These are phyloP conservation scores for Botrytis medusae DNA, from an alignment of 2,329 filamentous ascomycete genomes.

Conservation along the genomic window DNA sequence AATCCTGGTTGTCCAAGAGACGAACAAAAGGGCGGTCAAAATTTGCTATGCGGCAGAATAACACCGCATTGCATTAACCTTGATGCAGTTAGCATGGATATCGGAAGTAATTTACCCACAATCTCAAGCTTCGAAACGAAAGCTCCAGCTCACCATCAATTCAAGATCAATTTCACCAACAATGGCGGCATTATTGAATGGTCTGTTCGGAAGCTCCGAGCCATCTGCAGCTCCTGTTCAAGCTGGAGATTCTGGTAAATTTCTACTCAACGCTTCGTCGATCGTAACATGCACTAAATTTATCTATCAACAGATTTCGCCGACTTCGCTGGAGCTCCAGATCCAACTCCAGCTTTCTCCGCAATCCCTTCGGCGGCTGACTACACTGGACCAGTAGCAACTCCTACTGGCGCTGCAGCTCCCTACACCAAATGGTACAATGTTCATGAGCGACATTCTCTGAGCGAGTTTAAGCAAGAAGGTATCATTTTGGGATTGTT, in stretches of 20 bases:
- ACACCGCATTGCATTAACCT: neutral
- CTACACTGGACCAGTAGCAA: slow-evolving; percentile 47
- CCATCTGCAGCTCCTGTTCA: slow-evolving; percentile 52
- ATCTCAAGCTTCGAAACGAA: slow-evolving; percentile 18
- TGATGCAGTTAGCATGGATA: neutral
- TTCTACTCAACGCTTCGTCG: slow-evolving; percentile 13
- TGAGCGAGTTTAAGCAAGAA: slow-evolving; percentile 85
- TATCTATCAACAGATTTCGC: slow-evolving; percentile 72
- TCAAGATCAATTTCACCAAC: slow-evolving; percentile 19
- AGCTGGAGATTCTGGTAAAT: slow-evolving; percentile 61
- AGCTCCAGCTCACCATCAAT: slow-evolving; percentile 25
- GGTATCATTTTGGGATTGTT: slow-evolving; percentile 77
- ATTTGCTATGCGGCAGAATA: neutral
- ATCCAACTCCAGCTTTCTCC: slow-evolving; percentile 56
- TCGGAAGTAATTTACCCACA: neutral
- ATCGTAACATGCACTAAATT: slow-evolving; percentile 22
- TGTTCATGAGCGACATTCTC: slow-evolving; percentile 83
- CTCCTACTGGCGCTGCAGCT: slow-evolving; percentile 49
- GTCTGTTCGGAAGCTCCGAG: slow-evolving; percentile 68
- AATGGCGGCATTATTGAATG: slow-evolving; percentile 46
- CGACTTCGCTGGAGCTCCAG: slow-evolving; percentile 81
- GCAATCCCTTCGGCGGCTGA: slow-evolving; percentile 46
- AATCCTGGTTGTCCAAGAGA: slow-evolving; percentile 9
- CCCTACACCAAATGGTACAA: slow-evolving; percentile 97
- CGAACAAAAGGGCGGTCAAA: neutral